Base-by-base conservation (phyloP, 352 stramenopile species). In the Phytophthora kernoviae region DNA sequence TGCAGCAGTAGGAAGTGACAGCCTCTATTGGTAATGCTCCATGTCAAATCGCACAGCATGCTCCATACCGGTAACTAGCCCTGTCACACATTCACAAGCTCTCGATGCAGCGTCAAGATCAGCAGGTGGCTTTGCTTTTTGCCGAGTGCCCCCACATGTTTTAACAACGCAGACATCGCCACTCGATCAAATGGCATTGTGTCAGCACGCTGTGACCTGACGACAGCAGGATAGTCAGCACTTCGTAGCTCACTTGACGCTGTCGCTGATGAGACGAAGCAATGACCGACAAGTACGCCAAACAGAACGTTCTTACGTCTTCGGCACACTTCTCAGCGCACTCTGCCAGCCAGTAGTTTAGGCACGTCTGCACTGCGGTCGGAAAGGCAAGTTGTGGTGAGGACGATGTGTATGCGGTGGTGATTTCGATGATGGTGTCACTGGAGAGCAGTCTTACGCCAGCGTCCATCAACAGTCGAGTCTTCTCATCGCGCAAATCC, bases 51-150 rank as follows among this genome's bases (percentile, higher is more conserved):
- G 24, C 24, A 30, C 24, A 30, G 6, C 24, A 30, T 6, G 24
- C 24, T 30, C 24, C 24, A 3, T 30, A 30, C 24, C 24, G 24
- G 24, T 30, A 30, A 3, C 24, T 30, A 39, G 20, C 5, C 47
- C 14, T 21, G 47, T 44, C 47, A 54, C 5, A 20, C 47, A 9
- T 15, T 34, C 18, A 10, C 21, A 22, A 61, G 34, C 33, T 65
- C 58, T 34, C 42, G 18, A 32, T 59, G 33, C 32, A 65, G 30
- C 15, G 40, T 37, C 43, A 48, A 12, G 14, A 65, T 26, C 18
- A 65, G 56, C 41, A 21, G 27, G 20, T 65, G 56, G 57, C 12
- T 37, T 20, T 65, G 48, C 32, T 49, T 20, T 17, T 34, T 54
- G 32, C 41, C 49, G 21, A 65, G 58, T 20, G 34, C 26, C 6